These are phyloP conservation scores for Penicillium sp. DNA, from an alignment of 2,329 filamentous ascomycete species.

Conservation along the genomic window DNA sequence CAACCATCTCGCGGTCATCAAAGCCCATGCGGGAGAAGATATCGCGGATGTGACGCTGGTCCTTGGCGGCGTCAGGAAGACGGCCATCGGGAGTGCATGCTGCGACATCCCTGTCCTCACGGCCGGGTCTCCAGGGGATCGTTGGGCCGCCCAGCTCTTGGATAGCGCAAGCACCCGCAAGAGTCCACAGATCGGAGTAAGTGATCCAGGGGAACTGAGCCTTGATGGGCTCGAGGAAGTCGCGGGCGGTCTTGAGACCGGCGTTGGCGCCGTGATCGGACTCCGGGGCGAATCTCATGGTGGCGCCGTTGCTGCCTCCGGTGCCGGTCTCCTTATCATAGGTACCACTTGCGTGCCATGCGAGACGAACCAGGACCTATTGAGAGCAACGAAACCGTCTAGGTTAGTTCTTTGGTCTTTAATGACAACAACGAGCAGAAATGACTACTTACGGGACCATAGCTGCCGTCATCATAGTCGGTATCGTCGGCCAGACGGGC, in stretches of 20 bases:
- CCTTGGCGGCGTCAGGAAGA: constrained; percentile 72
- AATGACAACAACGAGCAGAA: neutral
- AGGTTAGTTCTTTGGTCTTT: neutral
- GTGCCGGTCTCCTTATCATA: constrained; percentile 81
- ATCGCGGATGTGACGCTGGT: constrained; percentile 69
- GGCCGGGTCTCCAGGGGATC: constrained; percentile 82
- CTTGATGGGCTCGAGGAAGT: constrained; percentile 90
- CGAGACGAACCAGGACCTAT: constrained; percentile 68
- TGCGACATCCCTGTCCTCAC: constrained; percentile 65
- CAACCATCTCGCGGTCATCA: constrained; percentile 93
- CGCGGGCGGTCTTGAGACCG: constrained; percentile 72
- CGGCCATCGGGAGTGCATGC: constrained; percentile 92
- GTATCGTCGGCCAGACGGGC: constrained; percentile 73
- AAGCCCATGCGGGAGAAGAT: constrained; percentile 98
- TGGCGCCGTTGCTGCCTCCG: constrained; percentile 89
- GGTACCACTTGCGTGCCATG: constrained; percentile 90
- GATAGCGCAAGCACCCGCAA: constrained; percentile 72
- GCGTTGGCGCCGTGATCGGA: constrained; percentile 86
- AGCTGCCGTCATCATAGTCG: constrained; percentile 93
- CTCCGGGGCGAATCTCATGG: constrained; percentile 91
- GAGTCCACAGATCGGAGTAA: constrained; percentile 95
- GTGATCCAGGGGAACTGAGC: constrained; percentile 86
- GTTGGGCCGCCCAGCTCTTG: constrained; percentile 90
- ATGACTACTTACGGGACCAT: constrained; percentile 58
- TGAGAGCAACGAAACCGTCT: neutral